phyloP scores from a whole-genome alignment of 257 asterid species.

The Solanum pimpinellifolium region DNA sequence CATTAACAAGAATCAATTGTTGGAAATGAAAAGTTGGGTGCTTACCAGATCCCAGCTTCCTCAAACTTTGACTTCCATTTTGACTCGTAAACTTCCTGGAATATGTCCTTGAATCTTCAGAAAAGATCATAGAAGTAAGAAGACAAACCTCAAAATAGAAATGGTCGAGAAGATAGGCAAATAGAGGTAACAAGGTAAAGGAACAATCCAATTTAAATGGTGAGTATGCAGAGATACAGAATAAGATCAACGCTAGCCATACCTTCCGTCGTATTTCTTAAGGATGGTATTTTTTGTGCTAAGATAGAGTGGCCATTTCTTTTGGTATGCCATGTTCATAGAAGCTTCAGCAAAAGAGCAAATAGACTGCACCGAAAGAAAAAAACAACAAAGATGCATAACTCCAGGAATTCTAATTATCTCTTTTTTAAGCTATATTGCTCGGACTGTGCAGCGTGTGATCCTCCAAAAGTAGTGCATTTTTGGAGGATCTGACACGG shows the following conservation, averaged over 20 bases:
- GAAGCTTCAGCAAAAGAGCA: slow-evolving; percentile 89
- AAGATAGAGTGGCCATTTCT: slow-evolving; percentile 97
- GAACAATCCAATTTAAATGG: not conserved
- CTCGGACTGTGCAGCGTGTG: not conserved
- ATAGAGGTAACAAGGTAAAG: not conserved
- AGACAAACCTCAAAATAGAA: not conserved
- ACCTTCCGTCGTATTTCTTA: slow-evolving; percentile 99
- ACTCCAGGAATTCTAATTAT: not conserved
- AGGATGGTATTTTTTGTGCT: slow-evolving; percentile 97
- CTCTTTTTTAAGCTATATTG: not conserved
- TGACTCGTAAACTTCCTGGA: slow-evolving; percentile 87
- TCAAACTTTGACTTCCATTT: slow-evolving; percentile 82
- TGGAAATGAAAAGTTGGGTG: not conserved
- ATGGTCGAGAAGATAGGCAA: not conserved
- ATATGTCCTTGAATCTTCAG: slow-evolving; percentile 92
- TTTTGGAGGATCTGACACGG: not conserved
- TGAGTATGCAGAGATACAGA: not conserved
- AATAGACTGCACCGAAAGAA: slow-evolving; percentile 47
- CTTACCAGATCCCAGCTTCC: slow-evolving; percentile 86
- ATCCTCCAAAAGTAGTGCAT: not conserved
- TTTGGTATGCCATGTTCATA: slow-evolving; percentile 74
- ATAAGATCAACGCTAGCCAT: not conserved
- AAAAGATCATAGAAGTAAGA: slow-evolving; percentile 1
- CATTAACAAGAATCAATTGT: not conserved
- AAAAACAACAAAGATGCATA: not conserved